phyloP scores from a whole-genome alignment of 768 basidiomycete species.

The Steccherinum ochraceum region DNA sequence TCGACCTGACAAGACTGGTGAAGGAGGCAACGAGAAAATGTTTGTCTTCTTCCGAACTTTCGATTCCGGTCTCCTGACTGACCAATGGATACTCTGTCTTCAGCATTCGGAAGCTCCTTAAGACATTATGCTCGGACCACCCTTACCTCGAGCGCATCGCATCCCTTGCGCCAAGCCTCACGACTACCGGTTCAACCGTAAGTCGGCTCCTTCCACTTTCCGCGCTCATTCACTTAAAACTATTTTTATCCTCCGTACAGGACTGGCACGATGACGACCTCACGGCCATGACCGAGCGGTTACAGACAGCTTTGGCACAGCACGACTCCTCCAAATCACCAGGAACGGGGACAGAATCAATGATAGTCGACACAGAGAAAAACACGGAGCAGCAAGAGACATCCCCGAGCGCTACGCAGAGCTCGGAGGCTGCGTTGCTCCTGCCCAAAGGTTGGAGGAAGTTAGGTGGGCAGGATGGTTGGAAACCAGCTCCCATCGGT shows the following conservation, averaged over 20 bases:
- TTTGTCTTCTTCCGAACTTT: background rate
- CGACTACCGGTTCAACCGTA: conserved; percentile 7
- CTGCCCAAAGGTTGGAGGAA: conserved; percentile 48
- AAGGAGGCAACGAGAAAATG: conserved; percentile 17
- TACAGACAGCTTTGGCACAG: conserved; percentile 18
- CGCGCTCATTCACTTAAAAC: background rate
- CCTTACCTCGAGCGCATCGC: conserved; percentile 22
- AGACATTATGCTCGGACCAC: conserved; percentile 32
- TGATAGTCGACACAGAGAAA: background rate
- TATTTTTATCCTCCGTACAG: conserved; percentile 21
- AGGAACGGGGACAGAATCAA: background rate
- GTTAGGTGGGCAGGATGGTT: conserved; percentile 35
- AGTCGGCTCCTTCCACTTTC: background rate
- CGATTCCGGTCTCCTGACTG: background rate
- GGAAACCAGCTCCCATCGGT: conserved; percentile 70
- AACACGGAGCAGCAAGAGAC: background rate
- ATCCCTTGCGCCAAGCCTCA: conserved; percentile 3
- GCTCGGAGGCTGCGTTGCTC: background rate
- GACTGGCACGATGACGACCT: conserved; percentile 48
- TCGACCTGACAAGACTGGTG: conserved; percentile 22
- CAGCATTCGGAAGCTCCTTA: conserved; percentile 31
- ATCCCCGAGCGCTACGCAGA: background rate
- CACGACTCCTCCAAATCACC: background rate
- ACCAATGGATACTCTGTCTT: background rate
- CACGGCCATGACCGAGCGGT: conserved; percentile 46